phyloP scores from a whole-genome alignment of 352 stramenopile species.

The Globisporangium okanoganense region DNA sequence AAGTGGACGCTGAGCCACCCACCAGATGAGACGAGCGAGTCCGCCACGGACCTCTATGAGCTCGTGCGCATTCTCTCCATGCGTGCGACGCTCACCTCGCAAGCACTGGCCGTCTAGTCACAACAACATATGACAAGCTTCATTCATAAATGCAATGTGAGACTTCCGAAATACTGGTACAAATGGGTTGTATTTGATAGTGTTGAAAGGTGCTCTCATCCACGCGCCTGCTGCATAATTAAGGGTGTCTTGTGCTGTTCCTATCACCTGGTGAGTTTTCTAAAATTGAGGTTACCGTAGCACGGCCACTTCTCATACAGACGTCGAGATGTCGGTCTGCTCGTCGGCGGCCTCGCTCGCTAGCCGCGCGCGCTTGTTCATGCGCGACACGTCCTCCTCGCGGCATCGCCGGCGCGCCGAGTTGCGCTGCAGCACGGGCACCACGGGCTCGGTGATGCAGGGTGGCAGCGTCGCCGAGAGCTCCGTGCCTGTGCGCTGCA shows the following conservation, averaged over 20 bases:
- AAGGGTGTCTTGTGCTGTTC: slow-evolving; percentile 2
- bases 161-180: slow-evolving; percentile 18
- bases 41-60: slow-evolving; percentile 63
- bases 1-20: slow-evolving; percentile 57
- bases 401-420: slow-evolving; percentile 55
- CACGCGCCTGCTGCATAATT: slow-evolving; percentile 3
- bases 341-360: slow-evolving; percentile 37
- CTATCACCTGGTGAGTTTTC: slow-evolving; percentile 10
- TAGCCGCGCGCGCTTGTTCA: slow-evolving; percentile 61
- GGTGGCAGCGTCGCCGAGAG: slow-evolving; percentile 38
- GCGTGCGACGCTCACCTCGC: slow-evolving; percentile 35
- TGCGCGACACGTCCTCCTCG: slow-evolving; percentile 28
- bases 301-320: slow-evolving; percentile 32
- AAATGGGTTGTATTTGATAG: slow-evolving; percentile 19
- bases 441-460: slow-evolving; percentile 62
- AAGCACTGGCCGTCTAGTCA: slow-evolving; percentile 16
- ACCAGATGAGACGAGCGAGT: slow-evolving; percentile 45
- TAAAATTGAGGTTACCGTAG: too few relatives aligned
- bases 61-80: slow-evolving; percentile 62
- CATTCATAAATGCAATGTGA: too few relatives aligned
- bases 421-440: slow-evolving; percentile 70
- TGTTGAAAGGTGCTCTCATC: neutral
- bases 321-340: slow-evolving; percentile 48
- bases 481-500: slow-evolving; percentile 42
- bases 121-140: too few relatives aligned